Evolutionary conservation across 108 stramenopile genomes (phyloP).

Genomic region (Schizochytrium sp.): DNA sequence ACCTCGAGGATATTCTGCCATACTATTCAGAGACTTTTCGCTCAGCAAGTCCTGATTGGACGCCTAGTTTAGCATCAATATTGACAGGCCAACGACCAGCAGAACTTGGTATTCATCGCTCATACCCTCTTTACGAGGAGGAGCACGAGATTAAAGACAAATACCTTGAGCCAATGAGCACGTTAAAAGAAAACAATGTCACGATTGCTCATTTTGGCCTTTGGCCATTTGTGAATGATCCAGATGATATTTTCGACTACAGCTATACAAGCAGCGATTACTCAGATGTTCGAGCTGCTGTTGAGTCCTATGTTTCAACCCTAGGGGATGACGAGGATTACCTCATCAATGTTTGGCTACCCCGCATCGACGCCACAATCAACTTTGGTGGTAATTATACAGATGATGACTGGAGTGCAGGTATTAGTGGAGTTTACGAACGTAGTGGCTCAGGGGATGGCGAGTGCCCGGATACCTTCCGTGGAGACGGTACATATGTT

Average conservation of each 20-base stretch:
- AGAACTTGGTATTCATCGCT: slow-evolving; percentile 27
- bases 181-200: not conserved
- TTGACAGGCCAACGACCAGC: slow-evolving; percentile 33
- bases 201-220: slow-evolving; percentile 58
- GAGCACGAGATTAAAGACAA: not conserved
- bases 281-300: not conserved
- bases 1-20: slow-evolving; percentile 9
- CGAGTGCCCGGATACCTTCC: slow-evolving; percentile 32
- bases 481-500: not conserved
- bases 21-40: not conserved
- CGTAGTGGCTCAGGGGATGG: not conserved
- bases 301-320: not conserved
- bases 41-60: not conserved
- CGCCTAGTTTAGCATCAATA: not conserved
- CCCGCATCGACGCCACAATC: slow-evolving; percentile 49
- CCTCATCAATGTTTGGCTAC: slow-evolving; percentile 42
- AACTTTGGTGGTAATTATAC: slow-evolving; percentile 38
- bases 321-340: not conserved
- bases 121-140: not conserved
- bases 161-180: not conserved
- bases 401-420: slow-evolving; percentile 1
- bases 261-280: slow-evolving; percentile 4
- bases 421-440: slow-evolving; percentile 17
- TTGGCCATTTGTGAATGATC: slow-evolving; percentile 19
- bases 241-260: not conserved